Conservation (phyloP, 2,329 filamentous ascomycete genomes). For the Pseudocercospora musae region DNA sequence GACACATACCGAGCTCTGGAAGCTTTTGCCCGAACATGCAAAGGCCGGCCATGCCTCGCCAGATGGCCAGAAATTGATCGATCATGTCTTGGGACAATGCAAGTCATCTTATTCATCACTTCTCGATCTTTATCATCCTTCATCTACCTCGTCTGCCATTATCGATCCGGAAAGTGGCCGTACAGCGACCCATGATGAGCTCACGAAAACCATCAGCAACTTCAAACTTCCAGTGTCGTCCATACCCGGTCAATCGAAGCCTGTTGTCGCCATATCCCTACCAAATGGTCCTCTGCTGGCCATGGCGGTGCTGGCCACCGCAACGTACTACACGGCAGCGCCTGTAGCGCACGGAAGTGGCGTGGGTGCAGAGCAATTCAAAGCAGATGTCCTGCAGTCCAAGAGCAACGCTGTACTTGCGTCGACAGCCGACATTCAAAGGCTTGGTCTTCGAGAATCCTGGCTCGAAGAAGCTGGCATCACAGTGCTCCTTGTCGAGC, state of each 20-base stretch:
- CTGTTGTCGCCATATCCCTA: slow-evolving; percentile 50
- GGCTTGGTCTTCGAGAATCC: slow-evolving; percentile 38
- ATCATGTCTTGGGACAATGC: slow-evolving; percentile 26
- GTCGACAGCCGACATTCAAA: slow-evolving; percentile 40
- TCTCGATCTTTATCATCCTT: slow-evolving; percentile 30
- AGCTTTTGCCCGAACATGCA: slow-evolving; percentile 37
- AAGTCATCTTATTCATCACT: slow-evolving; percentile 29
- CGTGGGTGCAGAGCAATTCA: slow-evolving; percentile 47
- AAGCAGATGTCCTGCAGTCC: slow-evolving; percentile 49
- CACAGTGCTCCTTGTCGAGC: slow-evolving; percentile 41
- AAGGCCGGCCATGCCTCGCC: slow-evolving; percentile 31
- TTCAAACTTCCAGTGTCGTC: slow-evolving; percentile 29
- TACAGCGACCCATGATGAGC: slow-evolving; percentile 25
- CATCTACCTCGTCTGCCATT: slow-evolving; percentile 26
- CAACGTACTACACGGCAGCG: slow-evolving; percentile 51
- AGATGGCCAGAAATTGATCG: slow-evolving; percentile 18
- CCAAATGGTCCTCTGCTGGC: slow-evolving; percentile 56
- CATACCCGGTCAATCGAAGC: slow-evolving; percentile 32
- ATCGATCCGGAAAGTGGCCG: slow-evolving; percentile 31
- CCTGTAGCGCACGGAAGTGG: slow-evolving; percentile 52
- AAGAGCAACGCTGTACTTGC: slow-evolving; percentile 49
- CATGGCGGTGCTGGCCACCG: slow-evolving; percentile 48
- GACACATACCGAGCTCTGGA: slow-evolving; percentile 38
- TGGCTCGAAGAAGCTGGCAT: slow-evolving; percentile 39
- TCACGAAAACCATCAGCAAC: slow-evolving; percentile 26